Evolutionary conservation across 768 basidiomycete species (phyloP).

Genomic region (Podaxis sp.): DNA sequence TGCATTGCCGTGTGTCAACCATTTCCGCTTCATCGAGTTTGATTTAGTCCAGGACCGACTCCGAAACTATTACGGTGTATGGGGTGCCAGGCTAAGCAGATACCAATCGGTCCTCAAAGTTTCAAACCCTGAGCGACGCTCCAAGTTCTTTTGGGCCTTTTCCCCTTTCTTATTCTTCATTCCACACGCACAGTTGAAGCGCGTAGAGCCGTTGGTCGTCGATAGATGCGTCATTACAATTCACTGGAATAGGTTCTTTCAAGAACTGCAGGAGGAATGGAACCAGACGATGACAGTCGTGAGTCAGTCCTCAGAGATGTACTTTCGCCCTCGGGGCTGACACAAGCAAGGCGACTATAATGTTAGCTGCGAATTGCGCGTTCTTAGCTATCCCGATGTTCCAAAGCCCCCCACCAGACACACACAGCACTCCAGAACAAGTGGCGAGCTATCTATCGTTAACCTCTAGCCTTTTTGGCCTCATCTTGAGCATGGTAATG

Average conservation of each 20-base stretch:
- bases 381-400: slow-evolving; percentile 13
- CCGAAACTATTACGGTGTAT: slow-evolving; percentile 8
- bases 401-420: not conserved
- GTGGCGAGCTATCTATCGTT: slow-evolving; percentile 11
- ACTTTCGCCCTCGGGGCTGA: not conserved
- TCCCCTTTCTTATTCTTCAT: slow-evolving; percentile 10
- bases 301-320: not conserved
- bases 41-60: slow-evolving; percentile 1
- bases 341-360: slow-evolving; percentile 4
- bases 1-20: not conserved
- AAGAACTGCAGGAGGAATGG: slow-evolving; percentile 10
- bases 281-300: slow-evolving; percentile 3
- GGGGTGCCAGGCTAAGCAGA: slow-evolving; percentile 1
- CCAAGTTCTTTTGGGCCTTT: not conserved
- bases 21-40: not conserved
- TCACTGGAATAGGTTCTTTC: slow-evolving; percentile 7
- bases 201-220: not conserved
- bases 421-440: slow-evolving; percentile 8
- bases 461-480: slow-evolving; percentile 1
- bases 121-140: not conserved
- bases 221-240: not conserved
- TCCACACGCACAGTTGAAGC: slow-evolving; percentile 2
- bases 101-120: not conserved
- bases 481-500: slow-evolving; percentile 11
- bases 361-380: slow-evolving; percentile 10